Evolutionary conservation across 208 protist genomes (phyloP).

Genomic region (Acanthamoeba lenticulata): DNA sequence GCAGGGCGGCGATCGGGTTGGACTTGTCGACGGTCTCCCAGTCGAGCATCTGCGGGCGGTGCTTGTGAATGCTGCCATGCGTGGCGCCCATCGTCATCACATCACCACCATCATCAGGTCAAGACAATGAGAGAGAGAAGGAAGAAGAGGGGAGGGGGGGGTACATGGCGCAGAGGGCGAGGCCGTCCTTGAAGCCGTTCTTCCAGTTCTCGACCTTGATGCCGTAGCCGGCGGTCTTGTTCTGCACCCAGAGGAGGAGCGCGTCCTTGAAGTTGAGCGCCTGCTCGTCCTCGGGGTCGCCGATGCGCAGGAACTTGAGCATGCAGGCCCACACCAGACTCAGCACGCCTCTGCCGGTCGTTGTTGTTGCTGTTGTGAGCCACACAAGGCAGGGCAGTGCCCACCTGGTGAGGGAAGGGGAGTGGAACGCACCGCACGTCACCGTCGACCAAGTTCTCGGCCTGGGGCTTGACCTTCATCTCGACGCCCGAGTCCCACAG

Average conservation of each 20-base stretch:
- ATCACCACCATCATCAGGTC: neutral
- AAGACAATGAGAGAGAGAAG: neutral
- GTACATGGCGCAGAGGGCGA: constrained; percentile 68
- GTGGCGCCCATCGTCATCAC: neutral
- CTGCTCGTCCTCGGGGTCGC: constrained; percentile 16
- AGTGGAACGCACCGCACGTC: neutral
- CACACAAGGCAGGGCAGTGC: neutral
- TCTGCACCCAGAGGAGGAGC: constrained; percentile 68
- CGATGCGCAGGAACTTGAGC: constrained; percentile 65
- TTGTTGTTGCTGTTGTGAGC: neutral
- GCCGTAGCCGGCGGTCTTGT: constrained; percentile 65
- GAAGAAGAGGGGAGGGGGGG: neutral
- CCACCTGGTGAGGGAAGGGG: neutral
- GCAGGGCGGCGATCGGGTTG: constrained; percentile 61
- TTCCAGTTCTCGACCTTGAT: constrained; percentile 65
- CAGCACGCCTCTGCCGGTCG: neutral
- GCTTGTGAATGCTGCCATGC: constrained; percentile 43
- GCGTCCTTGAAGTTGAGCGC: constrained; percentile 65
- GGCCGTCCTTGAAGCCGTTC: constrained; percentile 59
- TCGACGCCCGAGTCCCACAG: constrained; percentile 64
- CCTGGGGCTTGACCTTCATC: constrained; percentile 58
- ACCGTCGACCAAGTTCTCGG: constrained; percentile 68
- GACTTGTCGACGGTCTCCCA: constrained; percentile 10
- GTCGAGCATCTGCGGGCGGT: constrained; percentile 65
- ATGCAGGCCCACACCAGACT: constrained; percentile 60